Evolutionary conservation across 305 asterid species (phyloP), one percentile per base, ranked within the genome.

Genomic region (Euphrasia arctica): DNA sequence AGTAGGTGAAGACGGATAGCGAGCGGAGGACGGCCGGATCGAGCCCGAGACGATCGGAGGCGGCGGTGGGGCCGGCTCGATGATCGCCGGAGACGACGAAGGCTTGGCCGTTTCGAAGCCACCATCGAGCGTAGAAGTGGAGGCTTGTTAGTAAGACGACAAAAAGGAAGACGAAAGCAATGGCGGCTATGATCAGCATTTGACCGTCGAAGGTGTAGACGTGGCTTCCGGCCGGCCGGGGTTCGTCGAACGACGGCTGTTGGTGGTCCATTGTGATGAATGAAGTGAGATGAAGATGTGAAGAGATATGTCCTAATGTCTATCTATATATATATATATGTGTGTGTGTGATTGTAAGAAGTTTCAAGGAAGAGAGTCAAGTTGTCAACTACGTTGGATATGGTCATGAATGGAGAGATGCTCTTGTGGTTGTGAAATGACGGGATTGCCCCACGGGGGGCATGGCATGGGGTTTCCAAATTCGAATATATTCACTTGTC

Each of bases 81-180:
- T 52, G 60, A 22, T 70, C 65, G 54, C 80, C 82, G 4, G 77
- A 70, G 68, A 79, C 67, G 52, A 78, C 64, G 0, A 82, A 80
- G 70, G 78, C 63, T 6, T 80, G 81, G 47, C n/a, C 54, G 72
- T 43, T 74, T 4, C 80, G 72, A 14, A 83, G 62, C 66, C 78
- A 79, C 89, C 89, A 81, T 6, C 77, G 14, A 6, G 77, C 78
- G 58, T 82, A 84, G 6, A 83, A 34, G 54, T 82, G 89, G 62
- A 84, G 81, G 39, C 60, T 60, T 3, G 62, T 79, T 75, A 86
- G 70, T 50, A 75, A 64, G 48, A 78, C 32, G 1, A 83, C 72
- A 22, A 86, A 75, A 14, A 66, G 70, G 65, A 83, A 77, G 10
- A 81, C 72, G 2, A 78, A 36, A 4, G 70, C 27, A 0, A 83